Percentiles rank a stretch among this genome's conserved stretches.
phyloP scores from a whole-genome alignment of 2,329 filamentous ascomycete species.

The Boeremia exigua region DNA sequence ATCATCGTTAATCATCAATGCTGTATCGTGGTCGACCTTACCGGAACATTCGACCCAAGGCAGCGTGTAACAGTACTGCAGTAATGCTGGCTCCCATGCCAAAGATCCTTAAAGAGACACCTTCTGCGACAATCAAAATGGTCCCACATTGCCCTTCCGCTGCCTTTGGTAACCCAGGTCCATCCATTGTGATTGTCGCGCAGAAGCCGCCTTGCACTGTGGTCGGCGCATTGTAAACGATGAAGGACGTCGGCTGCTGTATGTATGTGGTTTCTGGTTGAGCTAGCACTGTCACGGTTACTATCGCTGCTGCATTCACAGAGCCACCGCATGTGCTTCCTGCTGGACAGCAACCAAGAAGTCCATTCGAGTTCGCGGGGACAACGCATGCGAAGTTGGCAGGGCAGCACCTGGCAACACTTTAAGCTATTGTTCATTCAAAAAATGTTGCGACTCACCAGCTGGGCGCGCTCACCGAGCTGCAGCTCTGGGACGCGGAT shows the following conservation, averaged over 20 bases:
- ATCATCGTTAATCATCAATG: slow-evolving; percentile 29
- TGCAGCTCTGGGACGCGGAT: slow-evolving; percentile 50
- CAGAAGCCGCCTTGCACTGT: slow-evolving; percentile 42
- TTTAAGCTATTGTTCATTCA: not conserved
- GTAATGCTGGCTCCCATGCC: slow-evolving; percentile 25
- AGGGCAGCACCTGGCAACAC: slow-evolving; percentile 44
- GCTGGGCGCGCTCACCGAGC: slow-evolving; percentile 49
- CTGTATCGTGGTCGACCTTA: slow-evolving; percentile 9
- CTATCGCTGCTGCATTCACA: slow-evolving; percentile 42
- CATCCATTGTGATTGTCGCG: slow-evolving; percentile 45
- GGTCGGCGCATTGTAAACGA: slow-evolving; percentile 30
- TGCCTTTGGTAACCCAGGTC: slow-evolving; percentile 43
- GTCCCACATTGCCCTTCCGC: slow-evolving; percentile 46
- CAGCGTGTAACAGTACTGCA: slow-evolving; percentile 32
- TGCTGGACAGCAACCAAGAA: slow-evolving; percentile 48
- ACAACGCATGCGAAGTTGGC: slow-evolving; percentile 42
- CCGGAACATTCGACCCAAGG: slow-evolving; percentile 36
- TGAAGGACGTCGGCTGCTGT: slow-evolving; percentile 38
- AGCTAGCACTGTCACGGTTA: slow-evolving; percentile 45
- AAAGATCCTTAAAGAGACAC: slow-evolving; percentile 22
- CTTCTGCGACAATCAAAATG: slow-evolving; percentile 44
- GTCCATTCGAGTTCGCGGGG: slow-evolving; percentile 38
- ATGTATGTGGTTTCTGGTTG: slow-evolving; percentile 37
- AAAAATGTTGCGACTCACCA: slow-evolving; percentile 43
- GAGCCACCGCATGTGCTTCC: slow-evolving; percentile 42